Base-by-base conservation (phyloP, 257 asterid species). In the Nicotiana attenuata region DNA sequence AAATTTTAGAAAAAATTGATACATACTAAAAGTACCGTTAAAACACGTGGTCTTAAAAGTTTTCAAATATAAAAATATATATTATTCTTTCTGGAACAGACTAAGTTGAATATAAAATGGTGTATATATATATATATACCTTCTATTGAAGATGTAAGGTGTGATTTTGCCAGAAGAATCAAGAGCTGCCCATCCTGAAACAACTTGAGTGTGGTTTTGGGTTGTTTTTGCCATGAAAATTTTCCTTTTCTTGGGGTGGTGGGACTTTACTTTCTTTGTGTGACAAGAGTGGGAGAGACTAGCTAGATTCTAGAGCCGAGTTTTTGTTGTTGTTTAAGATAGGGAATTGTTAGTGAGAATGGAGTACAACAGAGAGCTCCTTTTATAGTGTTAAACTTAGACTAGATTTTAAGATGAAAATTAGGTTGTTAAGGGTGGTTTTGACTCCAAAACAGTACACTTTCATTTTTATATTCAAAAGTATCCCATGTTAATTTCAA, bases 111-210 rank as follows among this genome's bases (percentile, higher is more conserved):
- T 17, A 10, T 31, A 41, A 41, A 35, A 17, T 20, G 2, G 38
- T 0, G 5, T 67, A 28, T 3, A 29, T 13, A 47, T 2, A 7
- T 19, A 7, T 29, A 24, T 71, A 14, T 78, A 89, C 92, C 92
- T 87, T 80, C 92, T 81, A 13, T 85, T 89, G 92, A 89, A 89
- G 67, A 82, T 83, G 29, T 84, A 84, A 56, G 92, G 92, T 17
- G 88, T 85, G 84, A 87, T 85, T 17, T 80, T 84, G 82, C 90
- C 92, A 28, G 89, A 84, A 75, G 88, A 4, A 65, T 89, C 90
- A 55, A 80, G 88, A 52, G 92, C 92, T 56, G 92, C 90, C 90
- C 90, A 89, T 64, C 92, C 92, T 5, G 90, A 84, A 69, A 87
- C 89, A 10, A 79, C 80, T 83, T 69, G 85, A 3, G 87, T 87